phyloP scores from a whole-genome alignment of 208 protist genomes.

The Trypanosoma vivax region DNA sequence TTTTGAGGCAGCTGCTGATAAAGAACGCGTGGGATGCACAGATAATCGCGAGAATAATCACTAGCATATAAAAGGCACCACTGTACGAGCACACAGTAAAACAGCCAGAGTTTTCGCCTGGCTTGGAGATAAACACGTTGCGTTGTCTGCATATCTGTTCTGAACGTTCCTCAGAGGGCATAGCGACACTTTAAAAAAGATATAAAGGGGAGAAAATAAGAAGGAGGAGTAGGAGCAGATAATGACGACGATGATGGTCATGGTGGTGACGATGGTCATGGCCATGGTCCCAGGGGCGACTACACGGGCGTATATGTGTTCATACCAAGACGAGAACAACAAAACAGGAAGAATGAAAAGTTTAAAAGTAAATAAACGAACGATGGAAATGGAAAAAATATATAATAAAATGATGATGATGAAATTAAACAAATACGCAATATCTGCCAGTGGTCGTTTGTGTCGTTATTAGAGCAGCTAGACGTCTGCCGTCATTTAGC shows the following conservation, averaged over 20 bases:
- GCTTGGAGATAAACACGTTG: no score
- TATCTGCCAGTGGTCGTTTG: neutral
- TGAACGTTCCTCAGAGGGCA: neutral
- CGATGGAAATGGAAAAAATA: neutral
- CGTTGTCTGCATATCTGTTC: no score
- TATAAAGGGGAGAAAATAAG: no score
- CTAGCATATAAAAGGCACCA: constrained; percentile 21
- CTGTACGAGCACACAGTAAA: constrained; percentile 51
- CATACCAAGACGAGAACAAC: no score
- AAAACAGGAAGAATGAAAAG: neutral
- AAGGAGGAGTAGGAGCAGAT: no score
- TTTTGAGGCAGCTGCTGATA: constrained; percentile 24
- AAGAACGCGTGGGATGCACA: constrained; percentile 30
- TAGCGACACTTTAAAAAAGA: no score
- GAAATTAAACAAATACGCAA: neutral
- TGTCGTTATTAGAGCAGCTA: neutral
- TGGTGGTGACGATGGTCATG: no score
- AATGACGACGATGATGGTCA: no score
- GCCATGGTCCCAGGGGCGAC: no score
- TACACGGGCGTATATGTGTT: no score
- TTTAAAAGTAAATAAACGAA: neutral
- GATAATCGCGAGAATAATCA: constrained; percentile 31
- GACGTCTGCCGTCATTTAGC: neutral
- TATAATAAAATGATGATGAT: neutral
- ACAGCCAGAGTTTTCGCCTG: no score